Evolutionary conservation across 140 eudicot species (phyloP).

Genomic region (Bidens hawaiensis): DNA sequence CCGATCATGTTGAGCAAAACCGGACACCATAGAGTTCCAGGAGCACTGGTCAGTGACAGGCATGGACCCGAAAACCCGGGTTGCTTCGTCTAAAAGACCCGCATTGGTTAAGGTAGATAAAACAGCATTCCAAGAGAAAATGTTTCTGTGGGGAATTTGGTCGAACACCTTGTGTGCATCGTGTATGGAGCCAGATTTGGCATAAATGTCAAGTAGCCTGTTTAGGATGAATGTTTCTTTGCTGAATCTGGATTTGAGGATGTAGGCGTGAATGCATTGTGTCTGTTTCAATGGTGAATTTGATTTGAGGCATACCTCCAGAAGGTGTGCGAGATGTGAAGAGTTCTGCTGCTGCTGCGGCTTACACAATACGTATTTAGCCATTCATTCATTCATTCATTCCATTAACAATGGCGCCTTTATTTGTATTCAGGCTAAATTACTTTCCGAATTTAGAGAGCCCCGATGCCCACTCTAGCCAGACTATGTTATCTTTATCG

Average conservation of each 20-base stretch:
- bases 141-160: constrained; percentile 59
- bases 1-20: constrained; percentile 64
- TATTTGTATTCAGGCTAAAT: too few relatives aligned
- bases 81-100: constrained; percentile 58
- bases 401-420: constrained; percentile 37
- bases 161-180: constrained; percentile 74
- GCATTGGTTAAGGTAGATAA: constrained; percentile 37
- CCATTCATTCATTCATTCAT: too few relatives aligned
- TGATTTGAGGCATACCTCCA: constrained; percentile 49
- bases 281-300: constrained; percentile 43
- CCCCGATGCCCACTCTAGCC: too few relatives aligned
- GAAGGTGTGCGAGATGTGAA: constrained; percentile 57
- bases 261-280: constrained; percentile 50
- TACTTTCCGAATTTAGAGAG: too few relatives aligned
- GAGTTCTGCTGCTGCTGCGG: constrained; percentile 47
- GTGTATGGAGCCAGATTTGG: constrained; percentile 40
- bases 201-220: constrained; percentile 66
- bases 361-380: constrained; percentile 38
- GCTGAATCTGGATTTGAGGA: constrained; percentile 57
- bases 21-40: constrained; percentile 89
- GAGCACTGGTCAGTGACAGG: constrained; percentile 84
- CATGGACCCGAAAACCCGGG: constrained; percentile 39
- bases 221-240: constrained; percentile 75
- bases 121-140: constrained; percentile 72
- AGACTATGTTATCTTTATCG: too few relatives aligned